Conservation (phyloP, 306 rosid species). For the Comarum palustre region DNA sequence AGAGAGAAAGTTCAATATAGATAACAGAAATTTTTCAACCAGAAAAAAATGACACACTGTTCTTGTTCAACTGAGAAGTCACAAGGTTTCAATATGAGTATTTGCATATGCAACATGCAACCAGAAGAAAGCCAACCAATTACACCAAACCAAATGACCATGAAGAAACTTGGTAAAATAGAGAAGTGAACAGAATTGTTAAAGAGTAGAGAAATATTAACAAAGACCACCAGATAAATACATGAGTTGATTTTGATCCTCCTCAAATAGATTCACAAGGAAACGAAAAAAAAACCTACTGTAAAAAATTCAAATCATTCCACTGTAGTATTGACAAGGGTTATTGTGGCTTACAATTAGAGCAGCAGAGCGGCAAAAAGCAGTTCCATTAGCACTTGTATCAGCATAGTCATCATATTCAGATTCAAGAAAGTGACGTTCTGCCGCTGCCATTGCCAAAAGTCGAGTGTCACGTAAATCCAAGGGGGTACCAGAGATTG, state of each 20-base stretch:
- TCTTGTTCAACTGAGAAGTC: not conserved
- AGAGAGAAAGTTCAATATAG: not conserved
- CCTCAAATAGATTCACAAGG: not conserved
- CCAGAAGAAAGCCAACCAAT: not conserved
- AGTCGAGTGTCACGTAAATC: slow-evolving; percentile 54
- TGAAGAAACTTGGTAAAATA: not conserved
- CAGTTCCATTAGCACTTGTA: slow-evolving; percentile 42
- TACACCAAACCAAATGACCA: not conserved
- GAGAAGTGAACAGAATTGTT: not conserved
- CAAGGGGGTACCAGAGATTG: slow-evolving; percentile 44
- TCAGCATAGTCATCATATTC: slow-evolving; percentile 50
- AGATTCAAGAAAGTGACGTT: slow-evolving; percentile 45
- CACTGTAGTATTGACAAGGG: not conserved
- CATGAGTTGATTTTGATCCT: not conserved
- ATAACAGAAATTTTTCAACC: not conserved
- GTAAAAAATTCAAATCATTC: not conserved
- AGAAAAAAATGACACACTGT: not conserved
- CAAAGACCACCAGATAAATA: not conserved
- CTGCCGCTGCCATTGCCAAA: slow-evolving; percentile 60
- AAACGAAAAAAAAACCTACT: not conserved
- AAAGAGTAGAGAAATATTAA: not conserved
- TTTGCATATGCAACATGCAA: not conserved
- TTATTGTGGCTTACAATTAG: slow-evolving; percentile 40
- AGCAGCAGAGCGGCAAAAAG: slow-evolving; percentile 51
- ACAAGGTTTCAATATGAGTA: not conserved